Evolutionary conservation across 1,139 yeast genomes (phyloP).

Genomic region (Protomyces macrosporus): DNA sequence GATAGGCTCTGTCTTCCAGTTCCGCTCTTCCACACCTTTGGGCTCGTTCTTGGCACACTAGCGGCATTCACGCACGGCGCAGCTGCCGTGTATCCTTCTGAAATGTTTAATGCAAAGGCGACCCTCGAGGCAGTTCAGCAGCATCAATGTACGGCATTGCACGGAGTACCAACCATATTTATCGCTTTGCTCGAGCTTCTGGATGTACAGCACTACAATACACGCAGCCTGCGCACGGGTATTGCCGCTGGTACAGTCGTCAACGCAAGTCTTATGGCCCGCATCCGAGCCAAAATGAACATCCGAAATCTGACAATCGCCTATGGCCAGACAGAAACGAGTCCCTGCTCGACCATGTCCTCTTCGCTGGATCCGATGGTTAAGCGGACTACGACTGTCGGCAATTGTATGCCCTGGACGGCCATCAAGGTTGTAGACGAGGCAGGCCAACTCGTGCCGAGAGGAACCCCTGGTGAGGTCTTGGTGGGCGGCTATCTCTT

Average conservation of each 20-base stretch:
- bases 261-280: not conserved
- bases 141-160: slow-evolving; percentile 36
- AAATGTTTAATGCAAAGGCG: slow-evolving; percentile 36
- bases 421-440: slow-evolving; percentile 36
- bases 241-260: not conserved
- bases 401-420: slow-evolving; percentile 38
- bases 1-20: slow-evolving; percentile 38
- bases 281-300: slow-evolving; percentile 31
- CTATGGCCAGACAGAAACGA: slow-evolving; percentile 41
- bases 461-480: slow-evolving; percentile 37
- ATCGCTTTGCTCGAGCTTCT: slow-evolving; percentile 37
- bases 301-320: slow-evolving; percentile 37
- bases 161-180: slow-evolving; percentile 41
- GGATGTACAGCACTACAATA: slow-evolving; percentile 32
- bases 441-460: slow-evolving; percentile 32
- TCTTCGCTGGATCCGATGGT: slow-evolving; percentile 35
- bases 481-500: slow-evolving; percentile 37
- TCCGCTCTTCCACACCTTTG: slow-evolving; percentile 41
- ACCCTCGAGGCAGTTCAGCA: slow-evolving; percentile 35
- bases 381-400: slow-evolving; percentile 36
- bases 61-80: slow-evolving; percentile 37
- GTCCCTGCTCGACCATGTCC: slow-evolving; percentile 39
- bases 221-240: slow-evolving; percentile 30
- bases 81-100: slow-evolving; percentile 37
- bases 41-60: slow-evolving; percentile 37